phyloP scores from a whole-genome alignment of 495 filamentous ascomycete genomes.

The Penicillium egyptiacum region DNA sequence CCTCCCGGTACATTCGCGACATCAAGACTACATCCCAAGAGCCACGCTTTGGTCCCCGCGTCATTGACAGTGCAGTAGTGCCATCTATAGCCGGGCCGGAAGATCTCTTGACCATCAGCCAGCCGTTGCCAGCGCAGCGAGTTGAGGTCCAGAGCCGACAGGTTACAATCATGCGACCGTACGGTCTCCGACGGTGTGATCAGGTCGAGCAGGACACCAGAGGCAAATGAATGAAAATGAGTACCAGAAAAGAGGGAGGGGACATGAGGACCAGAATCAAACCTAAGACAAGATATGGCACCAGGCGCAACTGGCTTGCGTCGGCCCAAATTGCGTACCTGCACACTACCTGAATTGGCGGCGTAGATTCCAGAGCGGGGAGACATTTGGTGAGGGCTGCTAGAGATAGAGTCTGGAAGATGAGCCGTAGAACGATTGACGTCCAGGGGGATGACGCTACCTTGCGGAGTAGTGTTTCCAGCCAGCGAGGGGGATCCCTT shows the following conservation, averaged over 20 bases:
- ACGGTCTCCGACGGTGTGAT: constrained; percentile 89
- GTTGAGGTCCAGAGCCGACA: constrained; percentile 83
- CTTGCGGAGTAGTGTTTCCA: constrained; percentile 68
- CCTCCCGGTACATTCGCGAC: constrained; percentile 48
- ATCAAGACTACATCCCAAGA: constrained; percentile 87
- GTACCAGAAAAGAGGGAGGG: constrained; percentile 85
- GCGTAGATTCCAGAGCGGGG: constrained; percentile 72
- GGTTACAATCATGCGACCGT: constrained; percentile 76
- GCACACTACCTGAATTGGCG: constrained; percentile 84
- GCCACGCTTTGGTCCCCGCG: constrained; percentile 91
- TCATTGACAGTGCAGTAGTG: constrained; percentile 95
- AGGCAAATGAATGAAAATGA: constrained; percentile 93
- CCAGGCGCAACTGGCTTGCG: constrained; percentile 76
- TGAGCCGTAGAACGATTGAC: constrained; percentile 38
- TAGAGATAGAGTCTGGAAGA: constrained; percentile 45
- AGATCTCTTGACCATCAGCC: constrained; percentile 90
- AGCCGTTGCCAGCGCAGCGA: constrained; percentile 89
- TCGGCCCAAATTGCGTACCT: constrained; percentile 71
- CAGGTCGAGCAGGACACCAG: constrained; percentile 88
- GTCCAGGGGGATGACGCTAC: constrained; percentile 52
- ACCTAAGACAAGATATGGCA: constrained; percentile 84
- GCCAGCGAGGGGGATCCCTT: constrained; percentile 79
- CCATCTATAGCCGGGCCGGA: constrained; percentile 85
- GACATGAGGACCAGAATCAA: constrained; percentile 82
- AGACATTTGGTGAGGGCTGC: constrained; percentile 40